phyloP scores from a whole-genome alignment of 2,329 filamentous ascomycete species.

The Verticillium zaregamsianum region DNA sequence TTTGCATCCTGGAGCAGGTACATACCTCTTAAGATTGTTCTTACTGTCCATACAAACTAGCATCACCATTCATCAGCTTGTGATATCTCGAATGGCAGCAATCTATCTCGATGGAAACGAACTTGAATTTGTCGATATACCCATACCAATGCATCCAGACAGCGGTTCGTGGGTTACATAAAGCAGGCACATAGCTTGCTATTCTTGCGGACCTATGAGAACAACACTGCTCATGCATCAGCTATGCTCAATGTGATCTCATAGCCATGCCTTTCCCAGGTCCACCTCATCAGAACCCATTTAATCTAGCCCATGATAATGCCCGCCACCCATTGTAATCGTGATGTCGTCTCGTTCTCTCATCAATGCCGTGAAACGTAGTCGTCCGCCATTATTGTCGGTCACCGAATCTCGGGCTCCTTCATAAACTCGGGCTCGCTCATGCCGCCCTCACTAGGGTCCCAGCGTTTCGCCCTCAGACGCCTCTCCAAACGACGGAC shows the following conservation, averaged over 20 bases:
- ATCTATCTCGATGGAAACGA: too few relatives aligned
- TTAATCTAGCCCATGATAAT: background rate
- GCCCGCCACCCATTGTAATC: background rate
- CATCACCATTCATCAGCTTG: too few relatives aligned
- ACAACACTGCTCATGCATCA: background rate
- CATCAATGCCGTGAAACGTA: background rate
- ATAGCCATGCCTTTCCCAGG: background rate
- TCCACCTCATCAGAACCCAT: background rate
- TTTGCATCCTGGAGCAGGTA: too few relatives aligned
- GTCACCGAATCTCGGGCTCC: constrained; percentile 35
- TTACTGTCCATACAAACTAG: too few relatives aligned
- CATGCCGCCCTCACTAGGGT: constrained; percentile 29
- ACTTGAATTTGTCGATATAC: too few relatives aligned
- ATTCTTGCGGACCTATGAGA: too few relatives aligned
- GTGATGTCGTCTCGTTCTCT: background rate
- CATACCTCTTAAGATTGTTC: too few relatives aligned
- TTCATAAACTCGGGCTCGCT: constrained; percentile 37
- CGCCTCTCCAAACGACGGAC: constrained; percentile 23
- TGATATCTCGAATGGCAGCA: too few relatives aligned
- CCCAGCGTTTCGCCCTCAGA: constrained; percentile 22
- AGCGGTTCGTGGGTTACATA: too few relatives aligned
- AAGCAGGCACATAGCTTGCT: too few relatives aligned
- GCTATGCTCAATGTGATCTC: too few relatives aligned
- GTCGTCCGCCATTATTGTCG: background rate
- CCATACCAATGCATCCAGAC: too few relatives aligned